Evolutionary conservation across 805 yeast genomes (phyloP), one percentile per base, ranked within the genome.

Genomic region (Teunomyces pallodes): DNA sequence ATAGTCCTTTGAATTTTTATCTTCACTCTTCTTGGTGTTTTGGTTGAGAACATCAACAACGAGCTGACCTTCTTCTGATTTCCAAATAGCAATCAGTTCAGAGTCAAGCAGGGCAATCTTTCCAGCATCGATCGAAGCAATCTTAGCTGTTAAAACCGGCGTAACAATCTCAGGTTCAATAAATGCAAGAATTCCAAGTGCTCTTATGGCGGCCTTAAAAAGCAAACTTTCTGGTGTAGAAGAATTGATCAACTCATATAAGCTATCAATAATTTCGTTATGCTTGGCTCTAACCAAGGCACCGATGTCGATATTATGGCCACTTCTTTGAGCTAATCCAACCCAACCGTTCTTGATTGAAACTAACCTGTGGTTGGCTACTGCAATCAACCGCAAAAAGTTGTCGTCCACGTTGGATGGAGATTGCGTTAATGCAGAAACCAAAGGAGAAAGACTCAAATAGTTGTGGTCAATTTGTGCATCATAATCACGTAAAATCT

Each of bases 1-100:
- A 57, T 89, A 89, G 58, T 90, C 96, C 60, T 84, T 90, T 1
- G 88, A 71, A 61, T 88, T 88, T 62, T 87, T 88, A 60, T 81
- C 81, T 10, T 82, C 81, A 4, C 68, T 71, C 30, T 67, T 66
- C 59, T 73, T 77, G 2, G 60, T 42, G 9, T 62, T 57, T 30
- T 64, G 60, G 32, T 76, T 78, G 43, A 87, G 64, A 4, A 87
- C 81, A 58, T 88, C 83, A 14, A 83, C 66, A 2, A 86, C 94
- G 46, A 86, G 62, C 41, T 79, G 83, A 2, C 90, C 95, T 40
- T 84, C 95, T 0, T 73, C 62, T 8, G 86, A 85, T 41, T 69
- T 74, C 86, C 89, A 88, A 31, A 94, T 86, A 10, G 67, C 65
- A 14, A 87, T 59, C 36, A 83, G 80, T 9, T 76, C 71, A 2